phyloP scores from a whole-genome alignment of 164 flowering plant species.

The Stephania japonica region DNA sequence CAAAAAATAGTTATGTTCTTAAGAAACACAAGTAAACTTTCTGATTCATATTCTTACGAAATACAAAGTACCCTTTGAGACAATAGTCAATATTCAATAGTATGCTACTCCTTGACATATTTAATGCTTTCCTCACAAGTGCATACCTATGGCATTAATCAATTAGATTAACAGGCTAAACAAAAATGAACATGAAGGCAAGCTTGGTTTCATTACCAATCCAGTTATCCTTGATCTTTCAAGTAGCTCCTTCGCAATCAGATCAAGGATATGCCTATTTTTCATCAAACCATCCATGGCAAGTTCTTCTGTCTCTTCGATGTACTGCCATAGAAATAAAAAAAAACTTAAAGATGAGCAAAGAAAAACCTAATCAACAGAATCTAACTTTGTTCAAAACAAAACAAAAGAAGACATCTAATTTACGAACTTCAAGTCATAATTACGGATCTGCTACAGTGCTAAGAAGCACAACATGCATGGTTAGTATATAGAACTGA shows the following conservation, averaged over 20 bases:
- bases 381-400: background rate
- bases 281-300: slow-evolving; percentile 73
- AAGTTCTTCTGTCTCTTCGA: slow-evolving; percentile 90
- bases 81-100: too few relatives aligned
- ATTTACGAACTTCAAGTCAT: background rate
- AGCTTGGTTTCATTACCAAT: slow-evolving; percentile 37
- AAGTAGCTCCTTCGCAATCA: slow-evolving; percentile 51
- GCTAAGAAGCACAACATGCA: background rate
- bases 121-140: too few relatives aligned
- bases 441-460: too few relatives aligned
- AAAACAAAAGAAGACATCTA: background rate
- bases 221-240: slow-evolving; percentile 87
- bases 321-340: slow-evolving; percentile 49
- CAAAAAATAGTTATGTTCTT: too few relatives aligned
- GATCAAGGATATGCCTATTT: slow-evolving; percentile 69
- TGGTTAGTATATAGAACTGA: background rate
- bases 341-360: too few relatives aligned
- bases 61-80: too few relatives aligned
- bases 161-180: background rate
- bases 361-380: too few relatives aligned
- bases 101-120: too few relatives aligned
- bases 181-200: background rate
- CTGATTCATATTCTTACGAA: too few relatives aligned
- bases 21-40: too few relatives aligned
- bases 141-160: background rate